Base-by-base conservation (phyloP, 2,329 filamentous ascomycete genomes). In the Dryadomyces quercivorus region DNA sequence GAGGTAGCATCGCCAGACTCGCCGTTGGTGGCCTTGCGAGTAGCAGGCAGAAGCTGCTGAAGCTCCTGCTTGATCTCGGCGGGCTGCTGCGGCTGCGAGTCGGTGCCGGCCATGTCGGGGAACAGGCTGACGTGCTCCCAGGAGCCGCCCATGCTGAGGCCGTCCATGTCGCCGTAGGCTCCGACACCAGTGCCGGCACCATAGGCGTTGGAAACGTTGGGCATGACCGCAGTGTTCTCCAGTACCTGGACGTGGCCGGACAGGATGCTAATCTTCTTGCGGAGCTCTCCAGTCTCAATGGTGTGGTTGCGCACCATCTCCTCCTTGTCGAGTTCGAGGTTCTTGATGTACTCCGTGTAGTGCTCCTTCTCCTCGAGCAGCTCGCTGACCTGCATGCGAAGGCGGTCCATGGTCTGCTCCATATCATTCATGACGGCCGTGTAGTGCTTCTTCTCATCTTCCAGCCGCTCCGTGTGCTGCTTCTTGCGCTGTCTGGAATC, bases 401-500 rank as follows among this genome's bases (percentile, higher is more conserved):
- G 75, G 56, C 81, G 77, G 53, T 75, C 73, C 60, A 95, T 73
- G 61, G 88, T 84, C 56, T 93, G 86, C 66, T 96, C 88, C 65
- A 96, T 77, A 54, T 85, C 79, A 61, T 73, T 80, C 66, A 96
- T 87, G 66, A 87, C 73, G 62, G 81, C 79, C 55, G 85, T 87
- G 74, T 82, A 94, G 56, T 87, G 81, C 76, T 96, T 96, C 78
- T 97, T 96, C 75, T 97, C 92, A 69, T 93, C 86, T 70, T 97
- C 93, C 48, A 97, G 81, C 63, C 93, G 85, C 73, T 97, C 93
- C 38, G 93, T 97, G 73, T 97, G 92, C 72, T 89, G 86, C 81
- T 97, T 97, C 79, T 97, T 98, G 63, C 93, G 85, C 70, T 97
- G 92, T 61, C 93, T 84, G 47, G 93, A 97, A 72, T 97, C 92